Evolutionary conservation across 1,139 yeast genomes (phyloP), one percentile per base, ranked within the genome.

Genomic region (Pichia sp.): DNA sequence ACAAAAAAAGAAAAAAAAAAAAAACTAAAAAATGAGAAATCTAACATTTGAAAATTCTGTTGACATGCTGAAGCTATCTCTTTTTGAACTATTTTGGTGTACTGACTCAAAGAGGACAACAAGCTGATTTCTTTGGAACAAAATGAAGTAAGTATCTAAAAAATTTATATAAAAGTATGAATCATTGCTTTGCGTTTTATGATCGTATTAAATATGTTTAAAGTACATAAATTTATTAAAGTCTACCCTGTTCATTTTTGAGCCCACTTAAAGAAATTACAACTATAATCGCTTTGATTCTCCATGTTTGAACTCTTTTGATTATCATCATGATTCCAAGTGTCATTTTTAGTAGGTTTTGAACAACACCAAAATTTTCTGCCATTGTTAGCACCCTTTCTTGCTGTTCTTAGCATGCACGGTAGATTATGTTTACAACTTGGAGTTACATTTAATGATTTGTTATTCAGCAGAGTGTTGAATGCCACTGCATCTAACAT

Each of bases 331-430:
- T 24, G 45, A 13, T 30, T 42, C 64, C 64, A 61, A 3, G 57
- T 47, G 4, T 59, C 56, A 15, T 49, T 45, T 29, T 44, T 50
- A 0, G 60, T 43, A 1, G 68, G 64, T 50, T 68, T 65, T 0
- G 69, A 55, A 58, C 87, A 81, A 38, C 79, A 72, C 86, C 85
- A 81, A 55, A 80, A 81, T 56, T 73, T 77, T 49, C 66, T 71
- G 0, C 85, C 85, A 49, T 70, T 45, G 40, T 78, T 52, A 68
- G 71, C 43, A 63, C 69, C 55, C 3, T 73, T 74, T 52, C 65
- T 72, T 1, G 80, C 72, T 0, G 82, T 76, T 56, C 75, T 70
- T 45, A 80, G 55, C 15, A 72, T 65, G 43, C 84, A 74, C 4
- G 68, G 66, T 44, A 73, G 71, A 4, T 71, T 68, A 57, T 80